Evolutionary conservation across 441 rosid species (phyloP).

Genomic region (Omphalea diandra): DNA sequence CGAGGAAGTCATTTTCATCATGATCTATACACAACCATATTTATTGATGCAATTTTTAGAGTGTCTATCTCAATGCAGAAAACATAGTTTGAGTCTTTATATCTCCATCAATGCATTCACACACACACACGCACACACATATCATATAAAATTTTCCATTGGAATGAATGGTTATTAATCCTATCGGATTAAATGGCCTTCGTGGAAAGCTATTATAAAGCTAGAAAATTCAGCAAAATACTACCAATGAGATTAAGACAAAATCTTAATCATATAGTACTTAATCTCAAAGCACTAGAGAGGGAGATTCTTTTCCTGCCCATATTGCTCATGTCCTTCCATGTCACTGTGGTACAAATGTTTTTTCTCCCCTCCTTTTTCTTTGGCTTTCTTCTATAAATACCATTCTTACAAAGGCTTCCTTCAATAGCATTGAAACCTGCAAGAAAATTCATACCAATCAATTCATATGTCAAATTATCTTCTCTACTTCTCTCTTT

Average conservation of each 20-base stretch:
- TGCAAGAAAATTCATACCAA: background rate
- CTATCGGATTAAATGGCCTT: background rate
- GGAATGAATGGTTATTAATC: background rate
- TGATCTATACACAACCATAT: too few species aligned
- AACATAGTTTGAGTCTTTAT: too few species aligned
- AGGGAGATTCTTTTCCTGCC: background rate
- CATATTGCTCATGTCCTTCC: constrained; percentile 8
- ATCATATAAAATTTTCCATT: background rate
- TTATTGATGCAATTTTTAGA: too few species aligned
- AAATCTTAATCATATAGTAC: background rate
- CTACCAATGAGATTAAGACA: background rate
- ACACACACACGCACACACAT: too few species aligned
- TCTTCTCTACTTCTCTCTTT: background rate
- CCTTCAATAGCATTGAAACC: background rate
- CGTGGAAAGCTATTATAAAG: background rate
- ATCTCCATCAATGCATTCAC: too few species aligned
- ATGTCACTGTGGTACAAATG: constrained; percentile 11
- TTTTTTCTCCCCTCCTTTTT: too few species aligned
- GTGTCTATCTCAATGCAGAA: too few species aligned
- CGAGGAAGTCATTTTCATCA: too few species aligned
- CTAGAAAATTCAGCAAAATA: background rate
- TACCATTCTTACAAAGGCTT: background rate
- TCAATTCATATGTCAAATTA: background rate
- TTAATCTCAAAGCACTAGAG: background rate
- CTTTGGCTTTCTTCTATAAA: constrained; percentile 14